phyloP scores from a whole-genome alignment of 371 early-diverging fungal species.

The Quaeritorhiza haematococci region DNA sequence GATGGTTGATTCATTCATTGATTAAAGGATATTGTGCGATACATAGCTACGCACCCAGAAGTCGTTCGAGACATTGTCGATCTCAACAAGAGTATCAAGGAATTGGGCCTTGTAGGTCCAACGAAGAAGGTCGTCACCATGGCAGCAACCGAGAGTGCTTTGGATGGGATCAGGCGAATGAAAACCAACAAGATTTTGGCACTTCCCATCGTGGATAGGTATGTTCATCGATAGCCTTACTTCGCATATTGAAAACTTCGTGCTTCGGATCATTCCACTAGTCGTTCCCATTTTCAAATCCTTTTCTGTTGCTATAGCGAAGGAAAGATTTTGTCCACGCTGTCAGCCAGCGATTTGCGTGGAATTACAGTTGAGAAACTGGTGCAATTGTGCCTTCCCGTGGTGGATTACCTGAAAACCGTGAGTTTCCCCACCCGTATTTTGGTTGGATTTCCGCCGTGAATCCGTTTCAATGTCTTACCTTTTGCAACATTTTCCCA shows the following conservation, averaged over 20 bases:
- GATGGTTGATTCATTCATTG: background rate
- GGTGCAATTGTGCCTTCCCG: slow-evolving; percentile 11
- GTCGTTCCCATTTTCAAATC: too few relatives aligned
- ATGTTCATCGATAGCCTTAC: background rate
- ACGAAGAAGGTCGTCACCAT: slow-evolving; percentile 12
- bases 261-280: too few relatives aligned
- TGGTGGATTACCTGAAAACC: slow-evolving; percentile 22
- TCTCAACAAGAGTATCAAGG: background rate
- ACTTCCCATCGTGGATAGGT: slow-evolving; percentile 24
- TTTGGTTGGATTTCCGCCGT: background rate
- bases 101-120: slow-evolving; percentile 3
- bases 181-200: slow-evolving; percentile 17
- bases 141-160: slow-evolving; percentile 18
- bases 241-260: background rate
- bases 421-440: too few relatives aligned
- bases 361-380: slow-evolving; percentile 21
- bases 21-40: slow-evolving; percentile 19
- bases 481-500: background rate
- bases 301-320: too few relatives aligned
- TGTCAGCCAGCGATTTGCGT: slow-evolving; percentile 25
- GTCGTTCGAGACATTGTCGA: background rate
- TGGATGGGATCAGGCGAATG: slow-evolving; percentile 27
- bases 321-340: slow-evolving; percentile 19
- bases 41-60: background rate
- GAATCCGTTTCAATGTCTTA: background rate